Conservation (phyloP, 306 rosid genomes). For the Carpinus viminea region DNA sequence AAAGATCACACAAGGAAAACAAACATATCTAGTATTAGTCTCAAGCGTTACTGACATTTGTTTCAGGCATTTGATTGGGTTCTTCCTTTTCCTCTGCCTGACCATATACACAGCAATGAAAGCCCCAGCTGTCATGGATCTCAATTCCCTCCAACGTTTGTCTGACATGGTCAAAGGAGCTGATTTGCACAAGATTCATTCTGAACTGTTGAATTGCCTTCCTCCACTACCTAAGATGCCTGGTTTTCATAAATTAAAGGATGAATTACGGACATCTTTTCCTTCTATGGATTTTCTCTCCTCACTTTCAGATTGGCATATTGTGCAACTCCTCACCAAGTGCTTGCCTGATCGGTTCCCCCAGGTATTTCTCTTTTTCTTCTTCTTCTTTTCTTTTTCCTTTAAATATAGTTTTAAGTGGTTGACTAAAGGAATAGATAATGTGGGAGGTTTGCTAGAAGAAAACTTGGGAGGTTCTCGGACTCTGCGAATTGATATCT, state of each 20-base stretch:
- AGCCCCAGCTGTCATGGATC: conserved; percentile 44
- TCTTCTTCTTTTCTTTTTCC: neutral
- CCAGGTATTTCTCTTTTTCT: conserved; percentile 28
- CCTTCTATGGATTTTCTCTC: conserved; percentile 39
- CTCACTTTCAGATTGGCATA: conserved; percentile 44
- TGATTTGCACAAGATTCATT: conserved; percentile 42
- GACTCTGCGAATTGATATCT: no score
- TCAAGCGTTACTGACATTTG: conserved; percentile 9
- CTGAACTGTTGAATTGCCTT: conserved; percentile 50
- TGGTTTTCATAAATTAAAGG: conserved; percentile 32
- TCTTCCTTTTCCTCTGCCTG: conserved; percentile 64
- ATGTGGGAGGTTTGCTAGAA: no score
- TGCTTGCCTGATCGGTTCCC: conserved; percentile 45
- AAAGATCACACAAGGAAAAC: neutral
- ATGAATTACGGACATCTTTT: conserved; percentile 36
- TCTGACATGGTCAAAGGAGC: conserved; percentile 37
- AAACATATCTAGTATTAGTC: neutral
- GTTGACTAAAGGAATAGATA: no score
- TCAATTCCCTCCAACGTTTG: conserved; percentile 41
- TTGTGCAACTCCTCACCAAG: conserved; percentile 41
- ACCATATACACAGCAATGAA: conserved; percentile 51
- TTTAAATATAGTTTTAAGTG: no score
- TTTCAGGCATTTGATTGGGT: conserved; percentile 74
- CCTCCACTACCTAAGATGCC: conserved; percentile 44
- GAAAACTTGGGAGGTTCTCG: no score